These are phyloP conservation scores for Trichoderma sp. DNA, from an alignment of 2,329 filamentous ascomycete genomes.

Conservation along the genomic window DNA sequence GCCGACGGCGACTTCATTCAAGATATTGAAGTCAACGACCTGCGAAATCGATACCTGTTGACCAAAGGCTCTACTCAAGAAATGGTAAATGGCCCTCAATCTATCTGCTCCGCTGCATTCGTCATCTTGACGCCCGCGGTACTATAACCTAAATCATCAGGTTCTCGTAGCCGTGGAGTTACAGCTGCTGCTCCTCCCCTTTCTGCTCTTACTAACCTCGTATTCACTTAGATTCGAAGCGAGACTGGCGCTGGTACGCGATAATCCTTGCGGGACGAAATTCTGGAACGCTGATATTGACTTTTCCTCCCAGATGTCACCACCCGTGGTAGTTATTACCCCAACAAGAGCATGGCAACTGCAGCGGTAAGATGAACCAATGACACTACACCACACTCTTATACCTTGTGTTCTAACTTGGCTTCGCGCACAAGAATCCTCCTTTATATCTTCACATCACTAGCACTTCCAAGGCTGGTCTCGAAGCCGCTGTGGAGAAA, in stretches of 20 bases:
- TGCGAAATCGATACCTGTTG: slow-evolving; percentile 94
- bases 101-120: slow-evolving; percentile 39
- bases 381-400: slow-evolving; percentile 28
- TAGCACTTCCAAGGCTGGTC: slow-evolving; percentile 85
- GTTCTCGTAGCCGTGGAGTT: slow-evolving; percentile 73
- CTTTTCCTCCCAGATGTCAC: slow-evolving; percentile 81
- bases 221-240: slow-evolving; percentile 98
- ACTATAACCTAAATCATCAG: slow-evolving; percentile 62
- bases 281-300: slow-evolving; percentile 55
- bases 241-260: slow-evolving; percentile 99
- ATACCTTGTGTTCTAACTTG: neutral
- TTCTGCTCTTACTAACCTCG: slow-evolving; percentile 93
- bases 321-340: slow-evolving; percentile 92
- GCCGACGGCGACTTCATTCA: slow-evolving; percentile 98
- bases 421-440: slow-evolving; percentile 64
- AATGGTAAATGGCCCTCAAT: slow-evolving; percentile 85
- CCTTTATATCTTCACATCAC: slow-evolving; percentile 95
- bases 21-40: slow-evolving; percentile 97
- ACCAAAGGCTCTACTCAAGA: slow-evolving; percentile 97
- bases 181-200: slow-evolving; percentile 52
- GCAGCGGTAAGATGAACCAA: slow-evolving; percentile 66
- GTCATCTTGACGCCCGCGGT: slow-evolving; percentile 39
- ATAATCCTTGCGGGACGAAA: slow-evolving; percentile 38
- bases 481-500: slow-evolving; percentile 82
- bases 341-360: slow-evolving; percentile 96